Evolutionary conservation across 2,329 filamentous ascomycete genomes (phyloP), one percentile per base, ranked within the genome.

Genomic region (Colletotrichum tropicale): DNA sequence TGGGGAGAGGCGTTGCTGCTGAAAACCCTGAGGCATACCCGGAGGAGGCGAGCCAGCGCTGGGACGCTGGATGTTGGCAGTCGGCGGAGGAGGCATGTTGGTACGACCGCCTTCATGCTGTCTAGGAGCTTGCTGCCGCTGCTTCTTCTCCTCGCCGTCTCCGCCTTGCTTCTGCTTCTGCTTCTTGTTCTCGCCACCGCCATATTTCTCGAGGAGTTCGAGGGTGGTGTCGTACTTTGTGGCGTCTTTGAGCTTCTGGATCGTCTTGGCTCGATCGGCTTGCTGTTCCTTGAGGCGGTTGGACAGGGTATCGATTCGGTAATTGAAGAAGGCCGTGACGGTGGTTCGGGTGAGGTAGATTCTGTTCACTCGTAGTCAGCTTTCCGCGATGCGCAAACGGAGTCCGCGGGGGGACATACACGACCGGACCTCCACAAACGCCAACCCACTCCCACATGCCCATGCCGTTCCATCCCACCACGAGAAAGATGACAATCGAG

Each of bases 191-290:
- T 93, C 91, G 24, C 89, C 87, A 12, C 92, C 94, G 43, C 96
- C 96, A 83, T 99, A 99, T 81, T 98, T 99, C 81, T 98, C 95
- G 13, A 99, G 91, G 75, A 99, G 86, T 82, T 98, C 93, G 81
- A 98, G 92, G 2, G 97, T 99, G 36, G 96, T 97, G 85, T 98
- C 95, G 86, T 98, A 99, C 84, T 95, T 98, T 38, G 97, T 99
- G 30, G 96, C 96, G 74, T 94, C 93, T 86, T 99, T 99, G 77
- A 99, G 91, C 85, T 96, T 96, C 83, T 98, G 94, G 78, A 99
- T 98, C 3, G 96, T 98, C 80, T 92, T 92, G 75, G 94, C 92
- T 70, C 96, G 93, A 84, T 98, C 94, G 70, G 92, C 91, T 80
- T 96, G 92, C 43, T 96, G 90, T 24, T 91, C 91, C 80, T 96